Percentiles rank a stretch among this genome's conserved stretches.
Evolutionary conservation across 1,139 yeast species (phyloP).

Genomic region (Hansenula lynferdii): DNA sequence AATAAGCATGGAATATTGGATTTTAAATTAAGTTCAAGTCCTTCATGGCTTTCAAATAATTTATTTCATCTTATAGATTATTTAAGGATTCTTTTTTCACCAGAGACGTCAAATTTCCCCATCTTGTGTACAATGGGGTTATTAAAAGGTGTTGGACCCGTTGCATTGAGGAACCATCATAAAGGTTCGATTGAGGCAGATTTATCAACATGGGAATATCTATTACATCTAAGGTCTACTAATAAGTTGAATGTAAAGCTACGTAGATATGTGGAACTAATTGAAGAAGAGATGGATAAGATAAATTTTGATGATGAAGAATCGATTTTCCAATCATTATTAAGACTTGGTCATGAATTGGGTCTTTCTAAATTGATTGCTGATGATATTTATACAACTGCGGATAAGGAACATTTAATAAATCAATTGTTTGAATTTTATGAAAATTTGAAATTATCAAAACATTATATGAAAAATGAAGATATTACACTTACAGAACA

Average conservation of each 20-base stretch:
- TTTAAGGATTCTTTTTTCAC: slow-evolving; percentile 35
- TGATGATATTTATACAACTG: slow-evolving; percentile 4
- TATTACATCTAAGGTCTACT: no score
- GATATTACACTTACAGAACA: slow-evolving; percentile 25
- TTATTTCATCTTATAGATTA: slow-evolving; percentile 48
- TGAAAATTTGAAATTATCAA: slow-evolving; percentile 24
- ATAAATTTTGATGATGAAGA: slow-evolving; percentile 25
- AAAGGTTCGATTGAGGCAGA: slow-evolving; percentile 6
- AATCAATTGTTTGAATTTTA: slow-evolving; percentile 25
- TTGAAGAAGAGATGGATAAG: slow-evolving; percentile 11
- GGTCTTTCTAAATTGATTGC: slow-evolving; percentile 23
- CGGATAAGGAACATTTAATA: slow-evolving; percentile 12
- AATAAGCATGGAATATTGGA: slow-evolving; percentile 37
- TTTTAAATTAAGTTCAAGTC: slow-evolving; percentile 41
- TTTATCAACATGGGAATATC: slow-evolving; percentile 21
- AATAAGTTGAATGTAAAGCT: slow-evolving; percentile 7
- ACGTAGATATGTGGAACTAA: slow-evolving; percentile 11
- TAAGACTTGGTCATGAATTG: slow-evolving; percentile 22
- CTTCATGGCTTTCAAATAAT: slow-evolving; percentile 49
- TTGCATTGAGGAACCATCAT: slow-evolving; percentile 23
- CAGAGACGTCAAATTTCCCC: slow-evolving; percentile 27
- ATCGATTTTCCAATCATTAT: slow-evolving; percentile 23
- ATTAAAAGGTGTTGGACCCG: slow-evolving; percentile 28
- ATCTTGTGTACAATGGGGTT: slow-evolving; percentile 27
- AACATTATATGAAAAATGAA: slow-evolving; percentile 18